Conservation (phyloP, 1,139 yeast genomes). For the Debaryomycetaceae sp. region DNA sequence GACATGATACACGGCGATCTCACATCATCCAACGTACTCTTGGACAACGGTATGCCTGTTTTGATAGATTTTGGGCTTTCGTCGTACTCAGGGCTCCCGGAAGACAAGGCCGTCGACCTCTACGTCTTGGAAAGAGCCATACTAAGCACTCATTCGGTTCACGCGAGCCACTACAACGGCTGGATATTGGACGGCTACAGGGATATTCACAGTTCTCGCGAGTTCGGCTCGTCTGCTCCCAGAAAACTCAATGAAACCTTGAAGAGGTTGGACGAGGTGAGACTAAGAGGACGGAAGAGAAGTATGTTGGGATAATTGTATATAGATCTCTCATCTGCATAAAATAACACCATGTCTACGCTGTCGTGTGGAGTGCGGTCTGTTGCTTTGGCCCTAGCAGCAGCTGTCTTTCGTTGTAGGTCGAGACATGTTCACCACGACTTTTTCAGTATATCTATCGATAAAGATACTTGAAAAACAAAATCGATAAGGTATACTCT, state of each 20-base stretch:
- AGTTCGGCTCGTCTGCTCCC: conserved; percentile 23
- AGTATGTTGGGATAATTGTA: conserved; percentile 73
- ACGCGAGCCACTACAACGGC: conserved; percentile 57
- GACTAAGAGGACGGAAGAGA: conserved; percentile 91
- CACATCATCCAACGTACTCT: conserved; percentile 82
- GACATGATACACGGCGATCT: conserved; percentile 94
- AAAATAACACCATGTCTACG: too few species aligned
- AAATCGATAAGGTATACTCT: background rate
- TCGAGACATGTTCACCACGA: background rate
- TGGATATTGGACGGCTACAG: conserved; percentile 78
- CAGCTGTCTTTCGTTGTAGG: too few species aligned
- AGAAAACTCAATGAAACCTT: conserved; percentile 54
- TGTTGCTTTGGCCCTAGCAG: too few species aligned
- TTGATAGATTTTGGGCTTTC: conserved; percentile 91
- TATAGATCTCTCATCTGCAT: background rate
- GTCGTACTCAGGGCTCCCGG: conserved; percentile 71
- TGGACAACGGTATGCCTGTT: conserved; percentile 47
- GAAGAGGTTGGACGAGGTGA: conserved; percentile 72
- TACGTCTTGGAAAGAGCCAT: conserved; percentile 93
- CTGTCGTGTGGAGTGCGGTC: too few species aligned
- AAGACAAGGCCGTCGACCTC: conserved; percentile 94
- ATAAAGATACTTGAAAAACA: background rate
- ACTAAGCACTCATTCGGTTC: conserved; percentile 80
- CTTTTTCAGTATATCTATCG: background rate
- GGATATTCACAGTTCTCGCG: conserved; percentile 27